Evolutionary conservation across 1,284 basidiomycete species (phyloP).

Genomic region (Ustilago loliicola): DNA sequence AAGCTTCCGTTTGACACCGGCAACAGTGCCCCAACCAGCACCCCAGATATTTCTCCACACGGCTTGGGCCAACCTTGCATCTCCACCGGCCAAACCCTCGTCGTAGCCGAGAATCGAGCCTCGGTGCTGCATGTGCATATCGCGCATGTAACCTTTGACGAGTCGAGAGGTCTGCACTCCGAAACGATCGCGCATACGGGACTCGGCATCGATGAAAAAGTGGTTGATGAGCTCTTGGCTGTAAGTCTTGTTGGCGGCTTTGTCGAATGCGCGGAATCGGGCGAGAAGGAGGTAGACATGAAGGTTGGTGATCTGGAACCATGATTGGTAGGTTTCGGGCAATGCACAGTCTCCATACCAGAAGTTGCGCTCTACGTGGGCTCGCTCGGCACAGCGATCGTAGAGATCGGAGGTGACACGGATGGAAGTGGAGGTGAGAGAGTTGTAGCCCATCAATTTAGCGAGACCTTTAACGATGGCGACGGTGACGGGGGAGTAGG

Average conservation of each 20-base stretch:
- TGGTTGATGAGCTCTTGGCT: slow-evolving; percentile 90
- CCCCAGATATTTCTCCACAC: slow-evolving; percentile 91
- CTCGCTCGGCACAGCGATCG: slow-evolving; percentile 73
- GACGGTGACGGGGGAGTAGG: slow-evolving; percentile 58
- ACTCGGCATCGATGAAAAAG: slow-evolving; percentile 95
- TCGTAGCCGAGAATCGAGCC: slow-evolving; percentile 87
- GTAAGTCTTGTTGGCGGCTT: slow-evolving; percentile 77
- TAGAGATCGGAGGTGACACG: slow-evolving; percentile 74
- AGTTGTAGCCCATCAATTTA: slow-evolving; percentile 74
- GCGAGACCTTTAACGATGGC: slow-evolving; percentile 71
- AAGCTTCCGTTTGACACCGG: slow-evolving; percentile 70
- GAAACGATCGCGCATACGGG: slow-evolving; percentile 84
- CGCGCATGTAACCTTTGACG: slow-evolving; percentile 89
- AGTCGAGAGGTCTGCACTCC: slow-evolving; percentile 80
- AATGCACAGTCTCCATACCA: slow-evolving; percentile 79
- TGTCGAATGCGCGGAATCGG: slow-evolving; percentile 85
- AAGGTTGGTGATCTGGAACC: slow-evolving; percentile 94
- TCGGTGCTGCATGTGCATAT: slow-evolving; percentile 89
- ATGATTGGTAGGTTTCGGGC: slow-evolving; percentile 95
- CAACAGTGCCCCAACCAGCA: slow-evolving; percentile 72
- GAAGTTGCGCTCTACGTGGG: slow-evolving; percentile 66
- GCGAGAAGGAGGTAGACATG: slow-evolving; percentile 92
- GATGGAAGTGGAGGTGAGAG: slow-evolving; percentile 73
- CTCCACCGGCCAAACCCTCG: slow-evolving; percentile 76
- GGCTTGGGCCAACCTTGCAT: slow-evolving; percentile 78